Base-by-base conservation (phyloP, 805 yeast genomes). In the Jamesozyma gamospora region DNA sequence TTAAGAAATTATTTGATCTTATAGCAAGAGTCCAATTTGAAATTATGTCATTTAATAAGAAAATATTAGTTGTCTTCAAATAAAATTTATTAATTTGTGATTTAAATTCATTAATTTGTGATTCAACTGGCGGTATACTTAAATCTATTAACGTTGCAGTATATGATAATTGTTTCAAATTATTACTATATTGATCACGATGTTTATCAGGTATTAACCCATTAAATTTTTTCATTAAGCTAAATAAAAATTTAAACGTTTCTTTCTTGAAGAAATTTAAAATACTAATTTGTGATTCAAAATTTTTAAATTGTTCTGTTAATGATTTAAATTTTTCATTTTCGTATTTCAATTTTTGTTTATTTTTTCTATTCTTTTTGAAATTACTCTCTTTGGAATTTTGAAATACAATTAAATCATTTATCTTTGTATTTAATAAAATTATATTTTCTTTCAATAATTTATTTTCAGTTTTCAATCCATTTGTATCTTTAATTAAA, bases 171-270 rank as follows among this genome's bases (percentile, higher is more conserved):
- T 19, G 36, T 12, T 44, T 36, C 11, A 41, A 28, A n/a, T 16
- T 14, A 14, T 13, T 32, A 10, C 34, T 24, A 35, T 36, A 44
- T 14, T 24, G 21, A 3, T 26, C 36, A 27, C 39, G 25, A 4
- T 13, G 28, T 3, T 29, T 18, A 3, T 41, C 36, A 5, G 36
- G 21, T 3, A 44, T 28, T 4, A 41, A 4, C 2, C 38, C 41
- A 4, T 34, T 31, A 28, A 35, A 19, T 21, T 28, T 28, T 11
- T 28, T 26, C 18, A 26, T 28, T 25, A 45, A 19, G 12, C 12
- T 19, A 14, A 27, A 29, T 41, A 42, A 32, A 28, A 45, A 45
- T 6, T 29, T 26, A 9, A 39, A 24, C 1, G 46, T 30, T 16
- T 33, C 31, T 9, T 39, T 35, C 17, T 39, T 41, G 17, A 37